phyloP scores from a whole-genome alignment of 2,329 filamentous ascomycete species.

The Cryphonectria parasitica region DNA sequence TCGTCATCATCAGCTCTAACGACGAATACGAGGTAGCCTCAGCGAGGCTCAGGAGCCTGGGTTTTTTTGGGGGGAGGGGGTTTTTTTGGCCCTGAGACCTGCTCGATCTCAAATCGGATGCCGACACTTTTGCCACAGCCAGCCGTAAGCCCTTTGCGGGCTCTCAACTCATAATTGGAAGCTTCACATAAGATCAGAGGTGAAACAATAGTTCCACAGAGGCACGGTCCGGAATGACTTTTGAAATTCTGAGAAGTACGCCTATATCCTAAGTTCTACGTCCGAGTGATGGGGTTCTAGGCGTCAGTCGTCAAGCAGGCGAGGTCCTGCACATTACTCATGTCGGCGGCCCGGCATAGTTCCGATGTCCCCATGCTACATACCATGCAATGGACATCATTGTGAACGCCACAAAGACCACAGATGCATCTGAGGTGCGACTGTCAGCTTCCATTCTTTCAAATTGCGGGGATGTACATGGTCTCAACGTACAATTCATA shows the following conservation, averaged over 20 bases:
- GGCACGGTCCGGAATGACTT: background rate
- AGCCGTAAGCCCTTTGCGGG: background rate
- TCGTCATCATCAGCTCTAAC: background rate
- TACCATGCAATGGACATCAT: slow-evolving; percentile 69
- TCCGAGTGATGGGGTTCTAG: background rate
- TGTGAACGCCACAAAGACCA: slow-evolving; percentile 71
- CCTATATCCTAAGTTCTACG: background rate
- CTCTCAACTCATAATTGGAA: background rate
- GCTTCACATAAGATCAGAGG: background rate
- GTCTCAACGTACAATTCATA: slow-evolving; percentile 61
- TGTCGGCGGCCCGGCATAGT: slow-evolving; percentile 66
- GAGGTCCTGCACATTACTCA: background rate
- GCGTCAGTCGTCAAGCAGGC: background rate
- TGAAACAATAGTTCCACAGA: background rate
- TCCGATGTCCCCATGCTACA: slow-evolving; percentile 68
- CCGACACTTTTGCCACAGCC: background rate
- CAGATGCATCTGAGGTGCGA: slow-evolving; percentile 57
- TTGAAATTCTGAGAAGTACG: background rate
- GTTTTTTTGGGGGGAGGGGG: no score
- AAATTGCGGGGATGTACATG: background rate
- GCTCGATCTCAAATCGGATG: background rate
- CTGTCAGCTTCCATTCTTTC: background rate
- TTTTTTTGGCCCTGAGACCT: background rate
- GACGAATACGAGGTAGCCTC: background rate
- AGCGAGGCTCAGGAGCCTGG: background rate